Conservation (phyloP, 371 early-diverging fungal genomes). For the Actinomortierella wolfii region DNA sequence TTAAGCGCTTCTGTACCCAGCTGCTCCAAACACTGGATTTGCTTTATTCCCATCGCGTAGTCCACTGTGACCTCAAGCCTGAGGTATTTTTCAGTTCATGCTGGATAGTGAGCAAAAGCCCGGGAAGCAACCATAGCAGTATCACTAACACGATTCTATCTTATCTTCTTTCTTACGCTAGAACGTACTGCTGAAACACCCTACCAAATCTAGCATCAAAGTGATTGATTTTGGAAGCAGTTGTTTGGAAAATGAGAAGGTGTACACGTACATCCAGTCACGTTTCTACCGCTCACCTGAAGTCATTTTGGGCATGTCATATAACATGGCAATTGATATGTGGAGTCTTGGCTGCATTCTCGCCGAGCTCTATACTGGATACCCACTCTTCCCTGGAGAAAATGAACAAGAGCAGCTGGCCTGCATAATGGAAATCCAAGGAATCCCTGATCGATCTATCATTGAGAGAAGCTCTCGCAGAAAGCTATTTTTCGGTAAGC, state of each 20-base stretch:
- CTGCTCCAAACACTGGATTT: constrained; percentile 83
- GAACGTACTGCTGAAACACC: constrained; percentile 80
- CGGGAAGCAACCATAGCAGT: not conserved
- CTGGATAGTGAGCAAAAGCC: too few species aligned
- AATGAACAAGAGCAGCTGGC: constrained; percentile 94
- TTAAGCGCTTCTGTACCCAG: constrained; percentile 84
- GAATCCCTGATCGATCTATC: constrained; percentile 77
- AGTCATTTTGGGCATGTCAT: constrained; percentile 90
- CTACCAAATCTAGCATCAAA: constrained; percentile 83
- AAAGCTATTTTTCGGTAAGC: constrained; percentile 86
- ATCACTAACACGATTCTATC: not conserved
- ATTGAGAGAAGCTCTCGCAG: constrained; percentile 79
- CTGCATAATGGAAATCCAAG: constrained; percentile 93
- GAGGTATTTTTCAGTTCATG: constrained; percentile 63
- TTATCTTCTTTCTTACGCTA: constrained; percentile 12
- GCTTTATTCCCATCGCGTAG: constrained; percentile 77
- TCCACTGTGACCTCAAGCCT: constrained; percentile 99
- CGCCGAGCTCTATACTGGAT: constrained; percentile 91
- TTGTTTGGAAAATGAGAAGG: constrained; percentile 84
- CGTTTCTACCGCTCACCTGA: constrained; percentile 98
- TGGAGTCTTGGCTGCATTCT: constrained; percentile 99
- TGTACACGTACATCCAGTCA: constrained; percentile 98
- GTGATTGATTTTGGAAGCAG: constrained; percentile 99
- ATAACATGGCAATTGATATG: constrained; percentile 96
- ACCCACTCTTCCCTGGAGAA: constrained; percentile 96